A percentile compares a stretch with the other conserved stretches of the same genome.
Conservation (phyloP, 2,329 filamentous ascomycete genomes). For the Clonostachys rosea region DNA sequence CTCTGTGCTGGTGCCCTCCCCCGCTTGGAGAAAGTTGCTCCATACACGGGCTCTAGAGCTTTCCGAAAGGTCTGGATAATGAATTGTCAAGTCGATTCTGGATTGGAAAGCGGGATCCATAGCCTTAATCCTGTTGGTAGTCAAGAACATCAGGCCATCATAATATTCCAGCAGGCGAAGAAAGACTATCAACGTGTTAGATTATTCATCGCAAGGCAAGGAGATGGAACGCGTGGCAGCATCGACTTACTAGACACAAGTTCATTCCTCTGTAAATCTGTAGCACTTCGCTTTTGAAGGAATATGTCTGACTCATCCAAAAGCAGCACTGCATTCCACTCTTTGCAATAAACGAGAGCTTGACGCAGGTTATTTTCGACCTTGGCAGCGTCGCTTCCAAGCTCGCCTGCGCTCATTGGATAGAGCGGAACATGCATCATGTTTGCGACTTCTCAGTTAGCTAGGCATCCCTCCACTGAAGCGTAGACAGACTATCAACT, state of each 20-base stretch:
- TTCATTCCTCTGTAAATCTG: constrained; percentile 29
- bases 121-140: constrained; percentile 40
- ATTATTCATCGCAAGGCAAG: no score
- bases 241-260: constrained; percentile 20
- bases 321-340: constrained; percentile 36
- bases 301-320: constrained; percentile 39
- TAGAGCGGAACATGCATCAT: constrained; percentile 43
- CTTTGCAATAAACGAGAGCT: constrained; percentile 61
- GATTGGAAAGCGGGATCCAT: constrained; percentile 42
- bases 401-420: constrained; percentile 58
- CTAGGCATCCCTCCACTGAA: no score
- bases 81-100: constrained; percentile 41
- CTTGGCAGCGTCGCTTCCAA: constrained; percentile 60
- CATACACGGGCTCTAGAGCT: constrained; percentile 29
- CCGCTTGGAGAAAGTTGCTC: constrained; percentile 25
- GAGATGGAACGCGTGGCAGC: no score
- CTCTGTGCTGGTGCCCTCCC: constrained; percentile 13
- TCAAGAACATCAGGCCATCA: constrained; percentile 43
- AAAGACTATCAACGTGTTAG: constrained; percentile 31
- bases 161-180: constrained; percentile 47
- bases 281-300: constrained; percentile 21
- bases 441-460: constrained; percentile 29
- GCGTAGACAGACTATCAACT: constrained; percentile 1
- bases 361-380: constrained; percentile 56
- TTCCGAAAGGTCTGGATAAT: constrained; percentile 35